Evolutionary conservation across 106 monocot species (phyloP).

Genomic region (Acorus gramineus): DNA sequence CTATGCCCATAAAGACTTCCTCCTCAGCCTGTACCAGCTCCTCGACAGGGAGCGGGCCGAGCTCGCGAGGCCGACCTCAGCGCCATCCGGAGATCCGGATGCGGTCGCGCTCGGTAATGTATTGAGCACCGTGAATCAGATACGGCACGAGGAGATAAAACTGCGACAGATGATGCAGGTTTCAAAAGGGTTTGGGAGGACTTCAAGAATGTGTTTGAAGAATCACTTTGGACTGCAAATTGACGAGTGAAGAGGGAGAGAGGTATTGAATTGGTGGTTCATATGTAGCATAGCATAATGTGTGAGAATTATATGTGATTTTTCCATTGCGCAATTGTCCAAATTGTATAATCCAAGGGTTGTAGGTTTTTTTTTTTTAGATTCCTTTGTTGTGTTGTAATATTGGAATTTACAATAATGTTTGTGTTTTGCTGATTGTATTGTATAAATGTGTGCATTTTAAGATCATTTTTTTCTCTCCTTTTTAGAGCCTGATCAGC

Average conservation of each 20-base stretch:
- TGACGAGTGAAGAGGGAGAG: constrained; percentile 9
- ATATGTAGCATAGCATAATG: too few relatives aligned
- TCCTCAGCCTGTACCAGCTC: constrained; percentile 46
- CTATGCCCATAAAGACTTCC: constrained; percentile 45
- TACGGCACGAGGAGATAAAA: constrained; percentile 54
- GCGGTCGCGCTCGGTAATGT: constrained; percentile 31
- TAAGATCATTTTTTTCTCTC: too few relatives aligned
- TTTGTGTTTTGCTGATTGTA: too few relatives aligned
- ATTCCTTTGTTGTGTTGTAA: too few relatives aligned
- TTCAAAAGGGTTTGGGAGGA: constrained; percentile 35
- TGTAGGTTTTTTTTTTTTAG: too few relatives aligned
- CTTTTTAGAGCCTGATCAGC: too few relatives aligned
- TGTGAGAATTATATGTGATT: too few relatives aligned
- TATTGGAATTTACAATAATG: too few relatives aligned
- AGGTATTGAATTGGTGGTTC: too few relatives aligned
- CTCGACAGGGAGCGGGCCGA: constrained; percentile 37
- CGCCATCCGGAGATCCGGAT: constrained; percentile 1
- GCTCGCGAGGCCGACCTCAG: constrained; percentile 22
- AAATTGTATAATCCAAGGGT: too few relatives aligned
- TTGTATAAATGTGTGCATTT: too few relatives aligned
- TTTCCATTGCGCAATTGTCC: too few relatives aligned
- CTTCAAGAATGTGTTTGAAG: constrained; percentile 15
- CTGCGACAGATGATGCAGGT: constrained; percentile 50
- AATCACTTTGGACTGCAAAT: constrained; percentile 23
- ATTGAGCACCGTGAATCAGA: constrained; percentile 37